phyloP scores from a whole-genome alignment of 148 eudicot genomes.

The Fallopia convolvulus region DNA sequence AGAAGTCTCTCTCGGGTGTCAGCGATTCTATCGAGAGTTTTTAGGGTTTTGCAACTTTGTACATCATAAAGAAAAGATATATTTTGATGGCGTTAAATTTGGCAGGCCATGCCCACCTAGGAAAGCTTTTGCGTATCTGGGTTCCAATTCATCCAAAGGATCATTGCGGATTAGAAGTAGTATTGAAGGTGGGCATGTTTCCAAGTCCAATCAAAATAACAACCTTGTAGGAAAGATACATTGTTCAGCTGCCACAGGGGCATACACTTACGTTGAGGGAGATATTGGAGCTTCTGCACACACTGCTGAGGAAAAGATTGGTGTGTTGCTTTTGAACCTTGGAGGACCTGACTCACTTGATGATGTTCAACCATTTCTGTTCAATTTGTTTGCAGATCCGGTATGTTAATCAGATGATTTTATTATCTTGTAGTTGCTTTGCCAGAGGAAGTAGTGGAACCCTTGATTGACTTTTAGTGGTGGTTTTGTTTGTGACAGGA shows the following conservation, averaged over 20 bases:
- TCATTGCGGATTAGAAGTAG: constrained; percentile 12
- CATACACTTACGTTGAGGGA: constrained; percentile 33
- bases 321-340: constrained; percentile 87
- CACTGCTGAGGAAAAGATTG: constrained; percentile 67
- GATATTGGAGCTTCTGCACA: constrained; percentile 38
- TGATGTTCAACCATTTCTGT: constrained; percentile 94
- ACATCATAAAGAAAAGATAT: not conserved
- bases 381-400: constrained; percentile 94
- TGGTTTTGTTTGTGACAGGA: constrained; percentile 43
- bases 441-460: constrained; percentile 1
- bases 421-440: not conserved
- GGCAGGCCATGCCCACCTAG: constrained; percentile 27
- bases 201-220: constrained; percentile 23
- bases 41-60: not conserved
- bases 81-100: constrained; percentile 1
- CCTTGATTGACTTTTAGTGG: not conserved
- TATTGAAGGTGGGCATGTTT: constrained; percentile 18
- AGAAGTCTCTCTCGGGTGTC: not conserved
- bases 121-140: constrained; percentile 5
- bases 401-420: constrained; percentile 33
- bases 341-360: constrained; percentile 94
- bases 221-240: constrained; percentile 26
- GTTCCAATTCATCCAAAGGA: constrained; percentile 17
- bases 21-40: not conserved
- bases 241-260: constrained; percentile 29